These are phyloP conservation scores for Apiotrichum laibachii DNA, from an alignment of 1,284 basidiomycete genomes.

Conservation along the genomic window DNA sequence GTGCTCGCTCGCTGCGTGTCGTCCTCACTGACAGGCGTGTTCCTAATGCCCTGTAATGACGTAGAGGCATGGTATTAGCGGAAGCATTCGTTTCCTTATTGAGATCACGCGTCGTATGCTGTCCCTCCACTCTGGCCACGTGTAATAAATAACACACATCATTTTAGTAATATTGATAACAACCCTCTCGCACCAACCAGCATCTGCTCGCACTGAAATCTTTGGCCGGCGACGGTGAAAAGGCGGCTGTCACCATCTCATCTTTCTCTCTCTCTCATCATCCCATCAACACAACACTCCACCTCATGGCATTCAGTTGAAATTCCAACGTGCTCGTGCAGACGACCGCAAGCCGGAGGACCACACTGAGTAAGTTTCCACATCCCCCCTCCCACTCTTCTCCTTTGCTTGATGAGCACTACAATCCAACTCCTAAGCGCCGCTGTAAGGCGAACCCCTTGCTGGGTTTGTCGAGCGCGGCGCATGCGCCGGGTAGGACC, in stretches of 20 bases:
- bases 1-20: no score
- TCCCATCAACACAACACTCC: background rate
- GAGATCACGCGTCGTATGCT: no score
- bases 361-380: constrained; percentile 13
- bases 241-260: background rate
- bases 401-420: constrained; percentile 29
- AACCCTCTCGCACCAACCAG: background rate
- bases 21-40: no score
- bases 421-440: constrained; percentile 46
- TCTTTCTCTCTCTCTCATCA: background rate
- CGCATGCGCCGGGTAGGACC: constrained; percentile 39
- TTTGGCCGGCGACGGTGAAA: background rate
- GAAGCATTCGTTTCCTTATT: background rate
- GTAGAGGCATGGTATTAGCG: background rate
- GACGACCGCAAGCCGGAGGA: background rate
- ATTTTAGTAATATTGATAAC: background rate
- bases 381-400: constrained; percentile 1
- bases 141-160: background rate
- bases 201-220: background rate
- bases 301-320: background rate
- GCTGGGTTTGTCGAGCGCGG: constrained; percentile 29
- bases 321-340: background rate
- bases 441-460: constrained; percentile 30
- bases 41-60: no score
- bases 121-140: no score